Evolutionary conservation across 2,329 filamentous ascomycete genomes (phyloP).

Genomic region (Claviceps paspali): DNA sequence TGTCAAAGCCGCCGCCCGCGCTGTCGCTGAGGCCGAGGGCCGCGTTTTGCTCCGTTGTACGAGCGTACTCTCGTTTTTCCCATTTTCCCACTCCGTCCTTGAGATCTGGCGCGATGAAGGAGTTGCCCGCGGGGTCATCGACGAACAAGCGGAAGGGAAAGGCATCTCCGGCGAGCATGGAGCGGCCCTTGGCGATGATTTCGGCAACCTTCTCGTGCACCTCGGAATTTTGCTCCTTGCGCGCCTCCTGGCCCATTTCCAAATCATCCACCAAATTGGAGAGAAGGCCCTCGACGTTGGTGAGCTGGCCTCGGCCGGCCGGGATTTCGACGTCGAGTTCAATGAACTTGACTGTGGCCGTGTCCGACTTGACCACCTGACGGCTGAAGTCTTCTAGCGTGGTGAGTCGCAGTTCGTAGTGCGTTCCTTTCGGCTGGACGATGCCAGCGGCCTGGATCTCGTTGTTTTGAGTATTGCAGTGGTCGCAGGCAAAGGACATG

Average conservation of each 20-base stretch:
- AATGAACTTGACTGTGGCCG: conserved; percentile 70
- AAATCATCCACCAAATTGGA: conserved; percentile 66
- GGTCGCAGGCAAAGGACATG: conserved; percentile 88
- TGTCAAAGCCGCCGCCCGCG: conserved; percentile 34
- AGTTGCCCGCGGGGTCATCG: conserved; percentile 90
- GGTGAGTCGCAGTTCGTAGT: conserved; percentile 71
- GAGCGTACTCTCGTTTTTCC: conserved; percentile 68
- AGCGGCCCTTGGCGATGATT: conserved; percentile 56
- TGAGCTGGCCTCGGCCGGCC: conserved; percentile 75
- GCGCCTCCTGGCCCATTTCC: conserved; percentile 63
- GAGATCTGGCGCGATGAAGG: conserved; percentile 82
- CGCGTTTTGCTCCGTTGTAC: conserved; percentile 76
- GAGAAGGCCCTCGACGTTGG: conserved; percentile 83
- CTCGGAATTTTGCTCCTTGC: conserved; percentile 65
- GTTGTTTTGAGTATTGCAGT: conserved; percentile 82
- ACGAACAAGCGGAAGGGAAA: conserved; percentile 82
- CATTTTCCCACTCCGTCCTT: conserved; percentile 75
- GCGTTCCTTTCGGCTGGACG: conserved; percentile 76
- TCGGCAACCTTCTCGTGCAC: conserved; percentile 62
- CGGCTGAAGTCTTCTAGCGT: conserved; percentile 59
- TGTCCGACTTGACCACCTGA: conserved; percentile 86
- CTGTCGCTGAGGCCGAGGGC: conserved; percentile 61
- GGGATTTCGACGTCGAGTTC: conserved; percentile 91
- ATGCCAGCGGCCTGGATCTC: conserved; percentile 86
- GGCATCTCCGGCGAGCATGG: conserved; percentile 61